These are phyloP conservation scores for Diplodia seriata DNA, from an alignment of 2,329 filamentous ascomycete species.

Conservation along the genomic window DNA sequence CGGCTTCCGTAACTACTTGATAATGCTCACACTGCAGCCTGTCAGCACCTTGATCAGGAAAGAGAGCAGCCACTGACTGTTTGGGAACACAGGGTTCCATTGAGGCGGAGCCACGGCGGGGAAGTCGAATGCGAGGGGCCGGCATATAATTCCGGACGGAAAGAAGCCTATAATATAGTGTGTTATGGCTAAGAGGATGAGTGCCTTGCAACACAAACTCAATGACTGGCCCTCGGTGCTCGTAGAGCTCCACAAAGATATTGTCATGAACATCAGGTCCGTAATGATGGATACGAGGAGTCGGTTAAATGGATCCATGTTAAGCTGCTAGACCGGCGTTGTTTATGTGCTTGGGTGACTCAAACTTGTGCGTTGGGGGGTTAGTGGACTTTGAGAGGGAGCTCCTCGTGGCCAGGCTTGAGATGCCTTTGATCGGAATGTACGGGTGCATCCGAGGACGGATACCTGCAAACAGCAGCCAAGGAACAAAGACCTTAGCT, in stretches of 20 bases:
- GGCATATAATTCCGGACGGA: no score
- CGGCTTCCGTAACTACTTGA: neutral
- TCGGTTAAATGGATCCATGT: neutral
- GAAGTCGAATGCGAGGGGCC: neutral
- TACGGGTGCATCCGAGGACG: slow-evolving; percentile 3
- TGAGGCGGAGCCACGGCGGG: neutral
- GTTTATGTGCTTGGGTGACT: neutral
- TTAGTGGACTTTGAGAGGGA: neutral
- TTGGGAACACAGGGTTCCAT: neutral
- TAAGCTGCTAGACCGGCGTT: neutral
- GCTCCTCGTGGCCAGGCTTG: neutral
- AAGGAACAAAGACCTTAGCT: neutral
- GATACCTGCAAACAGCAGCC: slow-evolving; percentile 4
- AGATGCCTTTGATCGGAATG: slow-evolving; percentile 4
- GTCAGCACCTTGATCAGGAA: neutral
- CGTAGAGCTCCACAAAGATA: neutral
- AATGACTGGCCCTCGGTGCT: neutral
- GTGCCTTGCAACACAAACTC: neutral
- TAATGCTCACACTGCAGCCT: neutral
- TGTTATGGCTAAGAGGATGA: neutral
- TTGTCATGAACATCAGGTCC: neutral
- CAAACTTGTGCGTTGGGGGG: no score
- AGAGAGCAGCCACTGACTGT: neutral
- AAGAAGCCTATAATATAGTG: neutral
- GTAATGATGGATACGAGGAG: neutral